Evolutionary conservation across 2,329 filamentous ascomycete species (phyloP).

Genomic region (Delphinella strobiligena): DNA sequence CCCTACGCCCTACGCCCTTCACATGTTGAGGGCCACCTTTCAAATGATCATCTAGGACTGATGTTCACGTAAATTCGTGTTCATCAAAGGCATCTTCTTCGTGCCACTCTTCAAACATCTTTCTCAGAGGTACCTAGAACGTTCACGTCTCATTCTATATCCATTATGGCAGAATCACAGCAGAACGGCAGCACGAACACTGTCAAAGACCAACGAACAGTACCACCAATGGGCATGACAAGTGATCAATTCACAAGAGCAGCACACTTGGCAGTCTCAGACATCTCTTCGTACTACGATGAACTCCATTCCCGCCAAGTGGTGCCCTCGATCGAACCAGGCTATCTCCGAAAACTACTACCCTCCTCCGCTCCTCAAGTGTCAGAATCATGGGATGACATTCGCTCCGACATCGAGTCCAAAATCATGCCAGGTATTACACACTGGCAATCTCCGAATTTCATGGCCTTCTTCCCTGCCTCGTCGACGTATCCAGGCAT

Average conservation of each 20-base stretch:
- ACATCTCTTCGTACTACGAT: constrained; percentile 79
- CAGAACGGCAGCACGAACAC: not conserved
- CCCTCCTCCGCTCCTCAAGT: constrained; percentile 52
- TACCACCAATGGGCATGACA: constrained; percentile 51
- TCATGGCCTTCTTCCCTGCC: constrained; percentile 92
- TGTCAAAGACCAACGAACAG: constrained; percentile 13
- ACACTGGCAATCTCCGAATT: constrained; percentile 89
- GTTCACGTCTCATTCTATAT: no score
- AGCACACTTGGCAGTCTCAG: constrained; percentile 66
- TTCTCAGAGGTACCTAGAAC: no score
- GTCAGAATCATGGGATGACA: constrained; percentile 63
- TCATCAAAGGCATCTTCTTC: no score
- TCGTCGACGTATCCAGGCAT: constrained; percentile 72
- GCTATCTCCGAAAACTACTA: constrained; percentile 72
- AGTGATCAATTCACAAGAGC: constrained; percentile 64
- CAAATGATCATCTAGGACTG: no score
- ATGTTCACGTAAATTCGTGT: no score
- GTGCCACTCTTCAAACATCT: no score
- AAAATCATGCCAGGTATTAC: constrained; percentile 89
- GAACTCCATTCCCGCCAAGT: constrained; percentile 59
- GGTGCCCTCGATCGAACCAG: constrained; percentile 66
- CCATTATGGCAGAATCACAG: not conserved
- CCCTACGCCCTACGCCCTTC: no score
- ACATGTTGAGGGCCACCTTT: no score
- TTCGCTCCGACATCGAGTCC: constrained; percentile 69